phyloP scores from a whole-genome alignment of 1,139 yeast species.

The Pneumocystis sp. region DNA sequence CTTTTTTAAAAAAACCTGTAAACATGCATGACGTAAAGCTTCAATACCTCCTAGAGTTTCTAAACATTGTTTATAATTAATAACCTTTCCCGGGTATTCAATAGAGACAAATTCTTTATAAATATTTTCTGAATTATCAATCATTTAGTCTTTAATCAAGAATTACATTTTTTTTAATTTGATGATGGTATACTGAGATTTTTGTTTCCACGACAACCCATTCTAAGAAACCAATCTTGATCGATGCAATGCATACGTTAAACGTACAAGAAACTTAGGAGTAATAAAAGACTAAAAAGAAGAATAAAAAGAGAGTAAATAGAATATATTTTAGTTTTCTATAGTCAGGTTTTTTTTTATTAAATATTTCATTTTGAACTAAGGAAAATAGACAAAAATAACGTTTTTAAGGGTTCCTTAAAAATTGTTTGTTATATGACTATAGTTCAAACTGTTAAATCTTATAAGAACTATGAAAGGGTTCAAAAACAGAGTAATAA shows the following conservation, averaged over 20 bases:
- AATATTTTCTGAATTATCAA: neutral
- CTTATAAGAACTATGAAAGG: conserved; percentile 17
- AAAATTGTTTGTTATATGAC: neutral
- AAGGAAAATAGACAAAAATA: neutral
- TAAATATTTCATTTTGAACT: neutral
- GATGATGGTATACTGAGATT: neutral
- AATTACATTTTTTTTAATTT: neutral
- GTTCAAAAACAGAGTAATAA: conserved; percentile 19
- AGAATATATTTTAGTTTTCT: neutral
- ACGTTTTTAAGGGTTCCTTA: neutral
- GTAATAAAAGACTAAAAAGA: neutral
- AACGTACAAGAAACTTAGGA: neutral
- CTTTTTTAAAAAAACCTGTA: neutral
- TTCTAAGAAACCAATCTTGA: neutral
- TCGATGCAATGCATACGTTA: neutral
- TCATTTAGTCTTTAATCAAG: neutral
- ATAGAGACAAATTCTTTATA: conserved; percentile 22
- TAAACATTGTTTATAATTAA: conserved; percentile 48
- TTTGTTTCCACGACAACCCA: neutral
- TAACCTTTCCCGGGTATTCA: conserved; percentile 67
- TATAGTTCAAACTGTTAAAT: conserved; percentile 1
- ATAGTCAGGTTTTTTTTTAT: neutral
- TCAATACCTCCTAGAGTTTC: conserved; percentile 16
- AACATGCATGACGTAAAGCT: conserved; percentile 2
- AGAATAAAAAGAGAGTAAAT: neutral